These are phyloP conservation scores for Suillus weaverae DNA, from an alignment of 768 basidiomycete species.

Conservation along the genomic window DNA sequence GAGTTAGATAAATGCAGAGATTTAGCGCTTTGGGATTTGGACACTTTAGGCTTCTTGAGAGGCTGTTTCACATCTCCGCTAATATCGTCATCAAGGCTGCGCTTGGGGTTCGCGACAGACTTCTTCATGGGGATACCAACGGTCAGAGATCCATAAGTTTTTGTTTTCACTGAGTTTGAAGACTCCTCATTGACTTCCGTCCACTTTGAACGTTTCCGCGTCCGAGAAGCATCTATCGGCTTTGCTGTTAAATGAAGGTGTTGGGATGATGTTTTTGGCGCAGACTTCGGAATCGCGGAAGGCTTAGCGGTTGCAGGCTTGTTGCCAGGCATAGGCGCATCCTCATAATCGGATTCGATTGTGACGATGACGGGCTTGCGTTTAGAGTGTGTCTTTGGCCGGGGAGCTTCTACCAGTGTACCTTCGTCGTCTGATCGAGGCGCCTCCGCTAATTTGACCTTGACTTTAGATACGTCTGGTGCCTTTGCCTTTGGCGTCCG, in stretches of 20 bases:
- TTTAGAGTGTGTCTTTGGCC: conserved; percentile 5
- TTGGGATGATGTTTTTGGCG: neutral
- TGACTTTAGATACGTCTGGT: conserved; percentile 8
- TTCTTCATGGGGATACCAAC: neutral
- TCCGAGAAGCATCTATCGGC: neutral
- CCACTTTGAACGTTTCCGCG: neutral
- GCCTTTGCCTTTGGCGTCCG: neutral
- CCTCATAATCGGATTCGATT: conserved; percentile 3
- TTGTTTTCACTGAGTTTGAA: neutral
- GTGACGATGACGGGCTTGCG: conserved; percentile 4
- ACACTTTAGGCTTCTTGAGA: conserved; percentile 19
- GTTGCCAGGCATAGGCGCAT: neutral
- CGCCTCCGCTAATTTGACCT: conserved; percentile 7
- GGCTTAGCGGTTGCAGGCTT: neutral
- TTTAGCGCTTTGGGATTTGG: neutral
- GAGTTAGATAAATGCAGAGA: conserved; percentile 1
- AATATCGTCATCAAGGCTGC: conserved; percentile 1
- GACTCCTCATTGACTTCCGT: neutral
- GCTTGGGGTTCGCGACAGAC: neutral
- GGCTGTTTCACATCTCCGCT: conserved; percentile 1
- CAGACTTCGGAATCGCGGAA: neutral
- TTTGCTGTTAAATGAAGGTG: neutral
- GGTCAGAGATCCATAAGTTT: neutral
- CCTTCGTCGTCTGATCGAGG: conserved; percentile 27
- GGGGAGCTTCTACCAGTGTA: conserved; percentile 26